These are phyloP conservation scores for Plasmodium inui DNA, from an alignment of 169 alveolate species.

Conservation along the genomic window DNA sequence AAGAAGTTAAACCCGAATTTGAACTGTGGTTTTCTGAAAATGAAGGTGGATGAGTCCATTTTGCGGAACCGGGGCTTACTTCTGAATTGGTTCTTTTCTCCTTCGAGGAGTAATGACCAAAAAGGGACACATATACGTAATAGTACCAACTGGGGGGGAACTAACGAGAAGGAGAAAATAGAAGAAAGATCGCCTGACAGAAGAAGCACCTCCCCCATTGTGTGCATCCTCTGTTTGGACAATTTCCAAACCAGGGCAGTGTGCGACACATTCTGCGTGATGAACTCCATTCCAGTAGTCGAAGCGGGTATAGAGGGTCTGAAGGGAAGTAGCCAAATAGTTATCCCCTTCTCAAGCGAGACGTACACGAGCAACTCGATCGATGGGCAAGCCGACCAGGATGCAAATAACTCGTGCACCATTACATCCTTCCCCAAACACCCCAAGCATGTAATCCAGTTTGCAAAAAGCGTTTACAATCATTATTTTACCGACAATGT, in stretches of 20 bases:
- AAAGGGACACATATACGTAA: background rate
- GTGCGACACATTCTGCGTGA: slow-evolving; percentile 47
- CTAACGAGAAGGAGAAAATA: background rate
- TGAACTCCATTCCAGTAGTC: slow-evolving; percentile 40
- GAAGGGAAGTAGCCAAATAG: slow-evolving; percentile 71
- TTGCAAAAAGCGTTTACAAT: slow-evolving; percentile 50
- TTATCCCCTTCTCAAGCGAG: slow-evolving; percentile 50
- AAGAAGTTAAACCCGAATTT: slow-evolving; percentile 37
- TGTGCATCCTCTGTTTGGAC: slow-evolving; percentile 57
- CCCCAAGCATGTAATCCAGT: slow-evolving; percentile 62
- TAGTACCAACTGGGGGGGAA: background rate
- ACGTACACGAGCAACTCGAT: slow-evolving; percentile 17
- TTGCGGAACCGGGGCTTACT: slow-evolving; percentile 9
- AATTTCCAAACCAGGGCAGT: slow-evolving; percentile 44
- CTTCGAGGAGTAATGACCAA: background rate
- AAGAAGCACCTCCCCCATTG: background rate
- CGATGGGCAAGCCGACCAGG: background rate
- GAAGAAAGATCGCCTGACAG: background rate
- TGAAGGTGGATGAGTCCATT: slow-evolving; percentile 33
- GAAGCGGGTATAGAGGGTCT: slow-evolving; percentile 74
- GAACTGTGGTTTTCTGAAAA: slow-evolving; percentile 33
- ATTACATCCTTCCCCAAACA: slow-evolving; percentile 68
- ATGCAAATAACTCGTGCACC: slow-evolving; percentile 34
- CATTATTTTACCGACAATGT: slow-evolving; percentile 50
- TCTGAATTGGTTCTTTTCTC: background rate